Conservation (phyloP, 805 yeast species). For the Teunomyces tritomae region DNA sequence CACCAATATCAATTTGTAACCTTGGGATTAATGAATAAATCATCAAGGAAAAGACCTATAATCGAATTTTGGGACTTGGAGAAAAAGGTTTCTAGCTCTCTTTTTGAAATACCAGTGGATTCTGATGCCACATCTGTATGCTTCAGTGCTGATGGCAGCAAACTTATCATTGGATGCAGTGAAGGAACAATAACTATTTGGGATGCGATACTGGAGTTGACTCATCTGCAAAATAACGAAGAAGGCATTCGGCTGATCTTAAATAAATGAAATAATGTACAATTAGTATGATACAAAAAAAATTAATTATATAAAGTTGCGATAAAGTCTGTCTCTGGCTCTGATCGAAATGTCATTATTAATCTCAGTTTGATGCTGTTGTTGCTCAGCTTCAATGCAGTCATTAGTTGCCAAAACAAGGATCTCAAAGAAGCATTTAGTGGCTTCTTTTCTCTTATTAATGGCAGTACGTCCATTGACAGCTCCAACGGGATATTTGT, state of each 20-base stretch:
- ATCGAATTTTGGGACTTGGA: conserved; percentile 33
- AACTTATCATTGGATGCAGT: conserved; percentile 19
- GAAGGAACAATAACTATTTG: conserved; percentile 16
- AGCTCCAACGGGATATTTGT: conserved; percentile 20
- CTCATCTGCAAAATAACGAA: neutral
- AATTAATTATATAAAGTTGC: conserved; percentile 15
- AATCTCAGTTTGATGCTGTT: conserved; percentile 17
- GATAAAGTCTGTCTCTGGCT: conserved; percentile 40
- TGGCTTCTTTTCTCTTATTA: conserved; percentile 56
- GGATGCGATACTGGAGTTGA: conserved; percentile 4
- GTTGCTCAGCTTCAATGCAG: conserved; percentile 63
- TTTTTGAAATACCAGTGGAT: conserved; percentile 11
- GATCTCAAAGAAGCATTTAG: conserved; percentile 76
- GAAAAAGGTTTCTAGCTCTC: conserved; percentile 15
- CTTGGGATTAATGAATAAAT: conserved; percentile 15
- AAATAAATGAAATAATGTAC: conserved; percentile 2
- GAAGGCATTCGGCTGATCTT: conserved; percentile 7
- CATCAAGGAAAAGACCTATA: conserved; percentile 7
- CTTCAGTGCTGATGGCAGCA: conserved; percentile 18
- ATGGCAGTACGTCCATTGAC: conserved; percentile 13
- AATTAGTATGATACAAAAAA: conserved; percentile 1
- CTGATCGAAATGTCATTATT: conserved; percentile 46
- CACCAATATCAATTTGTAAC: conserved; percentile 24
- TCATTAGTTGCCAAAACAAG: conserved; percentile 78
- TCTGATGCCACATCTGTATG: conserved; percentile 8